Evolutionary conservation across 2,329 filamentous ascomycete species (phyloP), one percentile per base, ranked within the genome.

Genomic region (Xylaria hypoxylon): DNA sequence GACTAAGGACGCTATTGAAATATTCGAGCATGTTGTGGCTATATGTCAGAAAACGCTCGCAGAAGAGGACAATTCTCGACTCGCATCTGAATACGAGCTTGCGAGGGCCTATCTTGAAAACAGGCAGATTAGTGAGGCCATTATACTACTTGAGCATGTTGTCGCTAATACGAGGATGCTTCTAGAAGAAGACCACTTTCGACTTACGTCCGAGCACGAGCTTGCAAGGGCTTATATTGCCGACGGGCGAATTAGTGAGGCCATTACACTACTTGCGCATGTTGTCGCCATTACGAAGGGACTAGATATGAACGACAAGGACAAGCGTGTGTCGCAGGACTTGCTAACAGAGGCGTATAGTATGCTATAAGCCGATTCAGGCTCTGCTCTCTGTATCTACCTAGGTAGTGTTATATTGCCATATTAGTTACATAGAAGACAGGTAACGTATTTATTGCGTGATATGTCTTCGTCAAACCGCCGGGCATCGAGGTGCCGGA

Each of bases 181-280:
- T 3, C 53, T 68, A 61, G n/a, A 59, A 7, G 47, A 72, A 35
- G 1, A 22, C 2, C 0, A 2, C 15, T 0, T 3, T 48, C 60
- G 64, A 53, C 44, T 71, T 4, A 15, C 11, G 2, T 59, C 66
- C 13, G 63, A 70, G 38, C 57, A 63, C 33, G 57, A 10, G 24
- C 71, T 76, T 2, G 75, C 72, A 61, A 59, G 17, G 0, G 73
- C 73, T 47, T 76, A 76, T 44, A 48, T 66, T 7, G 15, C 45
- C 0, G 33, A 72, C 51, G 44, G 57, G 26, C 75, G 62, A 38
- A 57, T 71, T 3, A 57, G 62, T 48, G 59, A 75, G 5, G 61
- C 53, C 15, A 58, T 55, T 10, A 42, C 67, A 35, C 55, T 77
- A 8, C 64, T 75, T 1, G 59, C 57, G 33, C 42, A 33, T 10